Evolutionary conservation across 2,329 filamentous ascomycete genomes (phyloP), one percentile per base, ranked within the genome.

Genomic region (Penicillium concentricum): DNA sequence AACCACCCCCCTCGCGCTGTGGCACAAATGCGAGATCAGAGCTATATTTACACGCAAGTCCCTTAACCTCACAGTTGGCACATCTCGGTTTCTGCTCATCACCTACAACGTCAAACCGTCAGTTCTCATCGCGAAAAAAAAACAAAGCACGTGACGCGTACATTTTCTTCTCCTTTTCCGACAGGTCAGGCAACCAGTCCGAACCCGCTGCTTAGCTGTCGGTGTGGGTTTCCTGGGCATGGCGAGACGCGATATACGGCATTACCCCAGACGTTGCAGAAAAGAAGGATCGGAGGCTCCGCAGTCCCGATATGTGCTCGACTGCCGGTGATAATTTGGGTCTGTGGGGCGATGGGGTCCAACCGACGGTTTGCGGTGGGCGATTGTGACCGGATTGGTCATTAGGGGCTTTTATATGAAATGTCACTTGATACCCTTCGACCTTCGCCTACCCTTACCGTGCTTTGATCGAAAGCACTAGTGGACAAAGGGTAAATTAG

Each of bases 21-120:
- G 64, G 41, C 37, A 66, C 62, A 52, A 68, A 68, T 5, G 62
- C 58, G 42, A 68, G 37, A 56, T 65, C 63, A 26, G 59, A 47
- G 12, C 61, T 61, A 56, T 68, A 68, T 45, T 62, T 67, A 51
- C 66, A 68, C 18, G 51, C 20, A 10, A 68, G 61, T 1, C 65
- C 65, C 18, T 68, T 68, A 1, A 59, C 58, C 20, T 65, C 61
- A 44, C 66, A 68, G 30, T 65, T 68, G 2, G 61, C 62, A 35
- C 66, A 68, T 28, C 59, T 56, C 15, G 66, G 66, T 43, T 68
- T 68, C 32, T 66, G 59, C 49, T 68, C 66, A 48, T 68, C 66
- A 26, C 65, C 65, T 67, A 28, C 16, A 39, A 9, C 3, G n/a
- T 13, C n/a, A 24, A 41, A 26, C 2, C 12, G 37, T 54, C 13